Percentiles rank a stretch among this genome's conserved stretches.
These are phyloP conservation scores for Periconia digitata DNA, from an alignment of 2,329 filamentous ascomycete species.

Conservation along the genomic window DNA sequence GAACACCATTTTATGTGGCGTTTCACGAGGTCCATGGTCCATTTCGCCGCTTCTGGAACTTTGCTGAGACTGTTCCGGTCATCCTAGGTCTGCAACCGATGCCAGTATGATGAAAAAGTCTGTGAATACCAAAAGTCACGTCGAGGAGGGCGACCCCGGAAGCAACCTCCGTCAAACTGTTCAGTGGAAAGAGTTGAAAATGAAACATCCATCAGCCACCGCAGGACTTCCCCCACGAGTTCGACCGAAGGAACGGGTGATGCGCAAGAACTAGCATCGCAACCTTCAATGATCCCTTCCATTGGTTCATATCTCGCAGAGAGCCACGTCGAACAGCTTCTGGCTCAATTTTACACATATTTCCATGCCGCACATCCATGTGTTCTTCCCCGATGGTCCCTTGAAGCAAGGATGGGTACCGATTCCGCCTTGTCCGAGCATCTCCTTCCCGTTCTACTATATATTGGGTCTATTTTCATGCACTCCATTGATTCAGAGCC, in stretches of 20 bases:
- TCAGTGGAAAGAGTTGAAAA: slow-evolving; percentile 8
- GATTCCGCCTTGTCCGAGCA: slow-evolving; percentile 6
- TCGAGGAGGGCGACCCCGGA: slow-evolving; percentile 15
- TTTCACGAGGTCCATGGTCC: too few relatives aligned
- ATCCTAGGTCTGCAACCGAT: slow-evolving; percentile 16
- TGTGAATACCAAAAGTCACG: slow-evolving; percentile 25
- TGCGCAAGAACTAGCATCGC: slow-evolving; percentile 6
- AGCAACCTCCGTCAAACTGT: neutral
- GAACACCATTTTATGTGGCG: too few relatives aligned
- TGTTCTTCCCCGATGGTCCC: slow-evolving; percentile 18
- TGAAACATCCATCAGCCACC: neutral
- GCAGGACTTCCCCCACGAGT: too few relatives aligned
- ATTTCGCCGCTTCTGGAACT: too few relatives aligned
- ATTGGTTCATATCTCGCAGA: slow-evolving; percentile 2
- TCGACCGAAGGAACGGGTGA: slow-evolving; percentile 15
- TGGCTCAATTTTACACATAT: slow-evolving; percentile 20
- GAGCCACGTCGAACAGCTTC: slow-evolving; percentile 14
- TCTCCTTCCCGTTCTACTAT: slow-evolving; percentile 51
- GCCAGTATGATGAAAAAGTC: slow-evolving; percentile 14
- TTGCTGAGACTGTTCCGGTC: too few relatives aligned
- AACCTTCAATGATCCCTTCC: neutral
- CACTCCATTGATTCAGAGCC: slow-evolving; percentile 42
- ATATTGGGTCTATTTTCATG: slow-evolving; percentile 56
- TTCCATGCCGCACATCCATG: slow-evolving; percentile 24
- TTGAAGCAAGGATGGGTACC: slow-evolving; percentile 6